A percentile compares a stretch with the other conserved stretches of the same genome.
Conservation (phyloP, 2,329 filamentous ascomycete genomes). For the Didymella arachidicola region DNA sequence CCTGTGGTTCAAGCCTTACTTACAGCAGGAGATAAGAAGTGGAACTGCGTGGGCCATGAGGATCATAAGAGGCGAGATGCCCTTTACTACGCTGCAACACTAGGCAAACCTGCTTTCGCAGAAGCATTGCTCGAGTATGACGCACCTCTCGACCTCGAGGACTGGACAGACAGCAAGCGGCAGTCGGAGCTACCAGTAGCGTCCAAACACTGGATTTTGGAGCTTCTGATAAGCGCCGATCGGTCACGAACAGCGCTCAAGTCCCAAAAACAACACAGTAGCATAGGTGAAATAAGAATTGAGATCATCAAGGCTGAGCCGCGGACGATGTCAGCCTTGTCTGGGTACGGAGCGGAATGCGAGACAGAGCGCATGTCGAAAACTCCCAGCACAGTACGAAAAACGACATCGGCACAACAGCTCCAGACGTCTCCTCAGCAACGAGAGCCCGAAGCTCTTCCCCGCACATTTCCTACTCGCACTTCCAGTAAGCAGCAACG, state of each 20-base stretch:
- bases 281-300: background rate
- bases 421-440: background rate
- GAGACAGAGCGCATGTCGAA: background rate
- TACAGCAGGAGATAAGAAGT: conserved; percentile 25
- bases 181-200: conserved; percentile 15
- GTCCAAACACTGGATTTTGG: background rate
- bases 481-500: conserved; percentile 2
- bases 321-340: conserved; percentile 7
- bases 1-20: conserved; percentile 40
- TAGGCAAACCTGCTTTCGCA: conserved; percentile 39
- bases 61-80: conserved; percentile 41
- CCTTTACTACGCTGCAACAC: conserved; percentile 39
- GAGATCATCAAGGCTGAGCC: background rate
- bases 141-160: conserved; percentile 36
- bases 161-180: conserved; percentile 32
- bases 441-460: background rate
- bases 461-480: background rate
- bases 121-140: conserved; percentile 37
- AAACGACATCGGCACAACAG: background rate
- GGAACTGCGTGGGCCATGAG: conserved; percentile 43
- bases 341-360: conserved; percentile 12
- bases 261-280: background rate
- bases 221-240: conserved; percentile 1
- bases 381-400: background rate
- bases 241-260: background rate